Conservation (phyloP, 345 rosid species). For the Capsella bursapastoris region DNA sequence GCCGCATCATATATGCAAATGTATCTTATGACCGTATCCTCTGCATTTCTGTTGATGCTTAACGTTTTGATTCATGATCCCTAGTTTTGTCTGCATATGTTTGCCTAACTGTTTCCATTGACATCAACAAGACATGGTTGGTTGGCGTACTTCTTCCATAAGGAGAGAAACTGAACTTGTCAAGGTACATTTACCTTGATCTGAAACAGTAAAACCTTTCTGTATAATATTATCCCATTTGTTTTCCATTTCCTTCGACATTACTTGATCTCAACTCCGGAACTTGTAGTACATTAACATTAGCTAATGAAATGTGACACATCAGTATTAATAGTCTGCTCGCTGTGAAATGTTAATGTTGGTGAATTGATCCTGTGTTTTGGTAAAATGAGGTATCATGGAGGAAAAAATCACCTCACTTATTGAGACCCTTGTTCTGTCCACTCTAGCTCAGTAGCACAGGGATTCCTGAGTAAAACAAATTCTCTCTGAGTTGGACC, state of each 20-base stretch:
- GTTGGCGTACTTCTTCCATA: slow-evolving; percentile 99
- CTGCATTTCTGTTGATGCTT: slow-evolving; percentile 16
- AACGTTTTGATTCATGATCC: slow-evolving; percentile 1
- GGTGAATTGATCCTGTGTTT: neutral
- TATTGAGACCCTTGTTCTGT: neutral
- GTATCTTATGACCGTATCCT: slow-evolving; percentile 99
- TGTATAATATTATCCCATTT: neutral
- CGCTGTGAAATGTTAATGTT: neutral
- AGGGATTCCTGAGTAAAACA: neutral
- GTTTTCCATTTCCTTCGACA: neutral
- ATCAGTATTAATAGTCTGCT: neutral
- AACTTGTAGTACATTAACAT: neutral
- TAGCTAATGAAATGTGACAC: neutral
- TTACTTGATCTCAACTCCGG: neutral
- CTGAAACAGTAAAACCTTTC: slow-evolving; percentile 8
- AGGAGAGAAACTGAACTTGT: slow-evolving; percentile 91
- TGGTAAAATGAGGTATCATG: neutral
- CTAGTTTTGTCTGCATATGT: slow-evolving; percentile 20
- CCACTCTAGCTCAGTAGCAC: neutral
- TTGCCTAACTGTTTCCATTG: slow-evolving; percentile 48
- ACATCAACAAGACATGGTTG: slow-evolving; percentile 86
- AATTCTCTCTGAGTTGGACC: neutral
- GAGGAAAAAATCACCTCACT: neutral
- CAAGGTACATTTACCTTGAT: slow-evolving; percentile 47
- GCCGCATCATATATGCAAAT: slow-evolving; percentile 81